These are phyloP conservation scores for Suillus clintonianus DNA, from an alignment of 768 basidiomycete genomes.

Conservation along the genomic window DNA sequence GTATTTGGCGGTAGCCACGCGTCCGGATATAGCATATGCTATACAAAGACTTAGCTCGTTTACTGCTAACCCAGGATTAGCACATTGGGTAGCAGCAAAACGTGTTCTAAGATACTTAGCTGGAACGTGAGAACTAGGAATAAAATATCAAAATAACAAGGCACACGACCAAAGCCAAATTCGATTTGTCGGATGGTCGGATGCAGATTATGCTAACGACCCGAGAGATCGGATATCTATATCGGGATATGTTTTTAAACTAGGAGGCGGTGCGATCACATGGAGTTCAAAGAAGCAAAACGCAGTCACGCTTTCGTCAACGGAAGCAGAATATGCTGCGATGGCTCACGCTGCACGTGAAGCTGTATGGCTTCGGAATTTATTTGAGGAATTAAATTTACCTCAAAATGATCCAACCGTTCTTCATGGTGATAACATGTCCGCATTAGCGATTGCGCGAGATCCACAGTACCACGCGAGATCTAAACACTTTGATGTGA, in stretches of 20 bases:
- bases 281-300: constrained; percentile 34
- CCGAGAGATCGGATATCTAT: constrained; percentile 19
- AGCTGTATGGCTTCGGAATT: constrained; percentile 13
- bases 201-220: constrained; percentile 30
- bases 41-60: constrained; percentile 10
- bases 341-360: constrained; percentile 5
- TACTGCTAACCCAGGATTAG: too few relatives aligned
- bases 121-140: neutral
- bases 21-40: constrained; percentile 12
- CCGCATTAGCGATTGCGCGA: constrained; percentile 22
- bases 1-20: constrained; percentile 18
- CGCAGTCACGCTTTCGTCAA: constrained; percentile 16
- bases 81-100: constrained; percentile 15
- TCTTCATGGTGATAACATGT: constrained; percentile 33
- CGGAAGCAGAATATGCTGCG: constrained; percentile 6
- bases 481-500: constrained; percentile 38
- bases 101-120: constrained; percentile 14
- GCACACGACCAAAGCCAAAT: neutral
- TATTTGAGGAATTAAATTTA: constrained; percentile 16
- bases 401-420: neutral
- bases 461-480: constrained; percentile 29
- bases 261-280: constrained; percentile 30
- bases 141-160: constrained; percentile 7
- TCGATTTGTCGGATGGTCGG: constrained; percentile 17
- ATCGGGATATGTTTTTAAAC: constrained; percentile 28